Evolutionary conservation across 352 stramenopile genomes (phyloP).

Genomic region (Phytopythium helicoides): DNA sequence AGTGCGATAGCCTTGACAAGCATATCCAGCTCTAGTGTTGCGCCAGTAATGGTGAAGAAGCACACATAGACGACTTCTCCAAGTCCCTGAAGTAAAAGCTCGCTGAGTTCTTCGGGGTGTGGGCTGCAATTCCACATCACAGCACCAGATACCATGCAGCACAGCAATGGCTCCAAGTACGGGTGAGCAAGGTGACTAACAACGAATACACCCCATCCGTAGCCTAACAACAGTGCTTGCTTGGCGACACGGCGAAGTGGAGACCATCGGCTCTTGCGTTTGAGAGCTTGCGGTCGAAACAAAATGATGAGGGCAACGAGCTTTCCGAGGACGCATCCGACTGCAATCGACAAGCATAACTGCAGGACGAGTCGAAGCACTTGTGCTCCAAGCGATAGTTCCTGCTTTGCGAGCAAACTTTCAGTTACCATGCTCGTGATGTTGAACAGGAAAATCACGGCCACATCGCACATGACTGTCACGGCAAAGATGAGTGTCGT

Average conservation of each 20-base stretch:
- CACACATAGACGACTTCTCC: conserved; percentile 67
- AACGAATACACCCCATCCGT: conserved; percentile 58
- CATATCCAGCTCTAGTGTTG: conserved; percentile 64
- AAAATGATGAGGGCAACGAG: conserved; percentile 54
- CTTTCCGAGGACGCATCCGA: conserved; percentile 49
- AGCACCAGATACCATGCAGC: conserved; percentile 64
- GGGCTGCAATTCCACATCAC: conserved; percentile 65
- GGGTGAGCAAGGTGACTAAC: conserved; percentile 56
- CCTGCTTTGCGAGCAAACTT: conserved; percentile 49
- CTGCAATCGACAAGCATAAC: conserved; percentile 45
- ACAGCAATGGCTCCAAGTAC: conserved; percentile 64
- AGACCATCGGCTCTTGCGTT: conserved; percentile 39
- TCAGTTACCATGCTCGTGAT: conserved; percentile 71
- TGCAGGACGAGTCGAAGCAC: conserved; percentile 29
- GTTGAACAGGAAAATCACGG: conserved; percentile 74
- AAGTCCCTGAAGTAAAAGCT: conserved; percentile 43
- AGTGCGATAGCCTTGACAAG: conserved; percentile 54
- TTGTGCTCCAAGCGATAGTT: conserved; percentile 29
- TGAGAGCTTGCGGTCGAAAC: conserved; percentile 46
- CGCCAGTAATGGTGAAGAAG: conserved; percentile 73
- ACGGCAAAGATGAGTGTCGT: conserved; percentile 68
- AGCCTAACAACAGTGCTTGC: conserved; percentile 57
- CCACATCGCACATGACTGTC: conserved; percentile 68
- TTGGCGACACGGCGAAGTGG: conserved; percentile 35
- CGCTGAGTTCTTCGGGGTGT: conserved; percentile 49